phyloP scores from a whole-genome alignment of 371 early-diverging fungal genomes.

The Conidiobolus coronatus region DNA sequence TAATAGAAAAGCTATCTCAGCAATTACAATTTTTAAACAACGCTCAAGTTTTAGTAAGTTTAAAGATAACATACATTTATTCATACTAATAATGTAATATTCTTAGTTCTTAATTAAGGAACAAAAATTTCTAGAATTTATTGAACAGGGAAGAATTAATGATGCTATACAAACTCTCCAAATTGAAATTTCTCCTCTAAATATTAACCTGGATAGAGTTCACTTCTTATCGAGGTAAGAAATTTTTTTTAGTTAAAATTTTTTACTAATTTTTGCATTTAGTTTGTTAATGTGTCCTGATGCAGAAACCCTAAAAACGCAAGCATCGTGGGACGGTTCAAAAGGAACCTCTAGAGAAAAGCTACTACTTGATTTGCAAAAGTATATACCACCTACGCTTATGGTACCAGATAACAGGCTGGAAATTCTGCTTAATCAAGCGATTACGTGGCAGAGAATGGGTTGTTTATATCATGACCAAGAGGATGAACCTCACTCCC shows the following conservation, averaged over 20 bases:
- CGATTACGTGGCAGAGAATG: constrained; percentile 40
- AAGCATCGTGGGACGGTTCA: constrained; percentile 60
- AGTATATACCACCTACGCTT: constrained; percentile 45
- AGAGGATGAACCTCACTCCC: constrained; percentile 22
- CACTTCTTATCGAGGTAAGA: constrained; percentile 19
- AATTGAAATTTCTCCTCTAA: constrained; percentile 45
- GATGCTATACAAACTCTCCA: constrained; percentile 42
- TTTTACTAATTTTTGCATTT: background rate
- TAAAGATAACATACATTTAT: background rate
- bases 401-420: constrained; percentile 76
- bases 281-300: constrained; percentile 38
- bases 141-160: constrained; percentile 30
- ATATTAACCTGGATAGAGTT: constrained; percentile 26
- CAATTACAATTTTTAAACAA: constrained; percentile 15
- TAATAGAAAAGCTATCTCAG: constrained; percentile 25
- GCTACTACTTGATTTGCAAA: constrained; percentile 37
- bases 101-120: constrained; percentile 40
- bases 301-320: constrained; percentile 26
- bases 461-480: constrained; percentile 70
- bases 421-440: constrained; percentile 55
- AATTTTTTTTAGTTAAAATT: background rate
- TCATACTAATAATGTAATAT: background rate
- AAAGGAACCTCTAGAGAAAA: constrained; percentile 39
- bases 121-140: constrained; percentile 62
- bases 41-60: constrained; percentile 9